Base-by-base conservation (phyloP, 2,329 filamentous ascomycete genomes). In the Colletotrichum brevisporum region DNA sequence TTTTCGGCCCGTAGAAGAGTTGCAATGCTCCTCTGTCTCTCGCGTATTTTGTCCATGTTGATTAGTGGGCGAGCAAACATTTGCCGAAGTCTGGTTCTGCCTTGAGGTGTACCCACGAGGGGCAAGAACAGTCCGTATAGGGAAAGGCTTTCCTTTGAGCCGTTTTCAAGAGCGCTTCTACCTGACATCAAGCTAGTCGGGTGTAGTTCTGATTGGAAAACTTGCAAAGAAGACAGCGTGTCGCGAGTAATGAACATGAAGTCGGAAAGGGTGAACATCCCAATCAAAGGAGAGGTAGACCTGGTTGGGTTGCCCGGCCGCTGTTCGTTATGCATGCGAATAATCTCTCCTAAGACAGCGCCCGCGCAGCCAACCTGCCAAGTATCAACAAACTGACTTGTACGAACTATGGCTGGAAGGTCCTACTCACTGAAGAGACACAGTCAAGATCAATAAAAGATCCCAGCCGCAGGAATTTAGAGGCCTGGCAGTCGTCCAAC, bases 161-260 rank as follows among this genome's bases (percentile, higher is more conserved):
- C 90, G 1, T 87, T 89, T 27, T 83, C 86, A 36, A 85, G 84
- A 71, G 84, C 88, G 6, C 85, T 87, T 3, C 90, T 89, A 0
- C 92, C 92, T 80, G 92, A 91, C 73, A 91, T 92, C 71, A 95
- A 92, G 55, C 88, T 90, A 75, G 94, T 94, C 5, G 94, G 95
- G 78, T 97, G 94, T 12, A 89, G 89, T 77, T 98, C 95, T 1
- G 92, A 90, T 63, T 92, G 91, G 27, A 97, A 85, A 31, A 99
- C 93, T 74, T 98, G 95, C 9, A 99, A 86, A 1, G 94, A 94
- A 15, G 89, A 81, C 50, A 98, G 82, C 0, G 95, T 93, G 75
- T 98, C 94, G 2, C 88, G 83, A 73, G 94, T 96, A 73, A 98
- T 85, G 75, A 96, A 94, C 90, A 95, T 94, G 58, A 82, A 82